These are phyloP conservation scores for Cystofilobasidium capitatum DNA, from an alignment of 768 basidiomycete species.

Conservation along the genomic window DNA sequence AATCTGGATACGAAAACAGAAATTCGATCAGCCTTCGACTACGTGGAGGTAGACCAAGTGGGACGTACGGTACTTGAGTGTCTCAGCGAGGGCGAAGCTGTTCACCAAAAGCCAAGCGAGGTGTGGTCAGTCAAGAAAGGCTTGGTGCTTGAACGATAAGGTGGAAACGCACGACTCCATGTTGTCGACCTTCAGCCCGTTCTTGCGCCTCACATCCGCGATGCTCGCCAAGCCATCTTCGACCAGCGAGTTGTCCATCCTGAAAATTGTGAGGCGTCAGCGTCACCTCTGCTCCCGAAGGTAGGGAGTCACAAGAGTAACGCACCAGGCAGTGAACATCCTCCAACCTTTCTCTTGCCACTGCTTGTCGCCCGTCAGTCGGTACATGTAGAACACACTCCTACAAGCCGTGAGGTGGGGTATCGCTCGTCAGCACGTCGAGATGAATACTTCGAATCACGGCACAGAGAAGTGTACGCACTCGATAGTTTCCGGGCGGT, in stretches of 20 bases:
- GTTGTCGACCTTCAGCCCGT: conserved; percentile 14
- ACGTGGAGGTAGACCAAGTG: too few relatives aligned
- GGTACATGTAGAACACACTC: conserved; percentile 35
- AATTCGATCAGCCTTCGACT: too few relatives aligned
- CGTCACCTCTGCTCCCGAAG: not conserved
- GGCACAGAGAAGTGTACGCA: not conserved
- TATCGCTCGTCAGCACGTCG: not conserved
- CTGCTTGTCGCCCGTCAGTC: conserved; percentile 39
- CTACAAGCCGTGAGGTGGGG: not conserved
- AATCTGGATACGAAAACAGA: too few relatives aligned
- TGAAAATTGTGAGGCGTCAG: not conserved
- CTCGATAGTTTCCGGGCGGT: conserved; percentile 44
- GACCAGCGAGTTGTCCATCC: conserved; percentile 28
- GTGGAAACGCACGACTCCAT: conserved; percentile 34
- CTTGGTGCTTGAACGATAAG: too few relatives aligned
- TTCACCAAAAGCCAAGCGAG: not conserved
- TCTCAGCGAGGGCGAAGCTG: conserved; percentile 39
- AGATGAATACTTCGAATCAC: too few relatives aligned
- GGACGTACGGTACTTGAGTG: conserved; percentile 30
- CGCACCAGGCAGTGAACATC: conserved; percentile 42
- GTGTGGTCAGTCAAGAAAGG: not conserved
- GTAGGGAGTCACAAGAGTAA: not conserved
- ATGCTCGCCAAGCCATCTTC: conserved; percentile 38
- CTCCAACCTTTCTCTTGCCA: conserved; percentile 45
- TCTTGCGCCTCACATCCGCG: conserved; percentile 36